A percentile compares a stretch with the other conserved stretches of the same genome.
Conservation (phyloP, 768 basidiomycete genomes). For the Imleria badia region DNA sequence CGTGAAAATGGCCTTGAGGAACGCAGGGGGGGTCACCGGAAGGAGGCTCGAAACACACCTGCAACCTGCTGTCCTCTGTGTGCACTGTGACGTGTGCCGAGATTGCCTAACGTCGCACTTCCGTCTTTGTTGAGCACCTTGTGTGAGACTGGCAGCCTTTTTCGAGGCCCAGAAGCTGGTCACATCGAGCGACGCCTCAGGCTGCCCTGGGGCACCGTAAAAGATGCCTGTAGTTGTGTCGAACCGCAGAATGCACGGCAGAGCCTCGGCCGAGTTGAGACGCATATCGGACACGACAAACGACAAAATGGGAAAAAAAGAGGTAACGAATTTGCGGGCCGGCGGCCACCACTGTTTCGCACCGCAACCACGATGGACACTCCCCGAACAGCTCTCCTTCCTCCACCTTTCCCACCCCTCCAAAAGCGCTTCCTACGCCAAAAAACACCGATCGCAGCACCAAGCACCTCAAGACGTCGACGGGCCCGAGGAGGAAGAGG, state of each 20-base stretch:
- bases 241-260: conserved; percentile 51
- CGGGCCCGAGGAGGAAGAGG: conserved; percentile 75
- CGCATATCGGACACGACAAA: conserved; percentile 2
- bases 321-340: too few relatives aligned
- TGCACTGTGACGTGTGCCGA: background rate
- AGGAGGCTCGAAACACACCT: conserved; percentile 17
- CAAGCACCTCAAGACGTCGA: conserved; percentile 78
- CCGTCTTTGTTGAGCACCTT: background rate
- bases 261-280: conserved; percentile 9
- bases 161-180: background rate
- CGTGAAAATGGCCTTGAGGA: background rate
- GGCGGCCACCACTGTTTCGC: too few relatives aligned
- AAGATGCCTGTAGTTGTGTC: conserved; percentile 67
- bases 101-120: background rate
- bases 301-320: background rate
- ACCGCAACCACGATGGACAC: too few relatives aligned
- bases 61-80: background rate
- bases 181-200: conserved; percentile 11
- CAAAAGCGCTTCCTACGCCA: conserved; percentile 70
- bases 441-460: conserved; percentile 70
- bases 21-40: conserved; percentile 56
- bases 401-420: too few relatives aligned
- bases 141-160: background rate
- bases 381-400: too few relatives aligned
- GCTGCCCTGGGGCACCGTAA: conserved; percentile 60